These are phyloP conservation scores for Ogataea saltuana DNA, from an alignment of 805 yeast genomes.

Conservation along the genomic window DNA sequence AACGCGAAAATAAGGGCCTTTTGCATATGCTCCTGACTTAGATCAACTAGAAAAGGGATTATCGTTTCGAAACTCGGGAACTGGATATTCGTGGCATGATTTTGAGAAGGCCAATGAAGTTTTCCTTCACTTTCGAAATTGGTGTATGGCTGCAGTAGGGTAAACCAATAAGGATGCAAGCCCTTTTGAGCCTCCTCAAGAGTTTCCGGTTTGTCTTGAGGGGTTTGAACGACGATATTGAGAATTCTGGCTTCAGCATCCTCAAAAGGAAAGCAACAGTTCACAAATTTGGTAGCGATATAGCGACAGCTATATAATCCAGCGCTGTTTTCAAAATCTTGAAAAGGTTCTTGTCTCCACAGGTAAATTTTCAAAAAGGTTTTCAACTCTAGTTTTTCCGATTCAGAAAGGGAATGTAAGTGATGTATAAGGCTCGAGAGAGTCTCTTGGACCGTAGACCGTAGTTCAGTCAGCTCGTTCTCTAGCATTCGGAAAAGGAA, in stretches of 20 bases:
- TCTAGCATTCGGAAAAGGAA: conserved; percentile 72
- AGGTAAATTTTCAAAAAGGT: conserved; percentile 26
- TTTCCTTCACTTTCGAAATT: background rate
- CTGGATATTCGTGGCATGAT: conserved; percentile 27
- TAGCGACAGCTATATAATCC: conserved; percentile 49
- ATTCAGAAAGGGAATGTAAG: conserved; percentile 41
- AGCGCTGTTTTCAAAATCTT: conserved; percentile 28
- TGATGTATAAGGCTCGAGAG: conserved; percentile 58
- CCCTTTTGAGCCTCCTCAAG: conserved; percentile 81
- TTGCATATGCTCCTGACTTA: conserved; percentile 24
- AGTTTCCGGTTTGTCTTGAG: conserved; percentile 64
- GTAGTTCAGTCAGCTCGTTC: conserved; percentile 61
- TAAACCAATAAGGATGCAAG: conserved; percentile 80
- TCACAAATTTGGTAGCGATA: conserved; percentile 63
- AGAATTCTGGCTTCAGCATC: conserved; percentile 68
- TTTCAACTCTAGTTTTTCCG: conserved; percentile 45
- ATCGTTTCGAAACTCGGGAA: conserved; percentile 59
- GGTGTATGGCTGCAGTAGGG: conserved; percentile 42
- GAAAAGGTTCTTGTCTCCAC: conserved; percentile 24
- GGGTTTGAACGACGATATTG: conserved; percentile 58
- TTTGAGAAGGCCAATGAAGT: conserved; percentile 28
- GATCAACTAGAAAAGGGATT: conserved; percentile 34
- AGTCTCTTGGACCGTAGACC: conserved; percentile 70
- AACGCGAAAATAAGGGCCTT: conserved; percentile 54
- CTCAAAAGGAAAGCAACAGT: conserved; percentile 62